Evolutionary conservation across 768 basidiomycete genomes (phyloP), one percentile per base, ranked within the genome.

Genomic region (Galerina marginata): DNA sequence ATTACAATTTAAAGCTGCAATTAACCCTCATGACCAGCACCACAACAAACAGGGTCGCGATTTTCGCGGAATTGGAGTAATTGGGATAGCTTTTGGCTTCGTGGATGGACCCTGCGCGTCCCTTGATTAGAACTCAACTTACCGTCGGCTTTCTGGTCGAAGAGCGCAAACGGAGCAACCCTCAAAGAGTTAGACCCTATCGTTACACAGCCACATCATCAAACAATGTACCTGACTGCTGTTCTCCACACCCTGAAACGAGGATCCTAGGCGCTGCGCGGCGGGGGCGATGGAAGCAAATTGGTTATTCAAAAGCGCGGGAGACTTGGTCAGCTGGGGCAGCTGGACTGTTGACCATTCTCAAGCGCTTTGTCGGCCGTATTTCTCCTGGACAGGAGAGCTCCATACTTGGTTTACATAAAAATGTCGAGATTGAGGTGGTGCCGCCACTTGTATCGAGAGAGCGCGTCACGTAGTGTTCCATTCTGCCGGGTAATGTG

Each of bases 121-220:
- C 46, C 38, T 54, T 58, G 37, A 40, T 45, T 37, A 11, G 23
- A 48, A 58, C 29, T 44, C 23, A 23, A 60, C 50, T 43, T 61
- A 61, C 65, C 65, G 65, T 66, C 65, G 65, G 65, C 65, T 63
- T 63, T 60, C 54, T 49, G 57, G 43, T 26, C 36, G 48, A 14
- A 33, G 36, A 23, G 40, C 9, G 29, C 20, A 15, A 56, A 54
- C 54, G 45, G 54, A 48, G 47, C 29, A 56, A 63, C 9, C 43
- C 16, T 5, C 23, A 33, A 20, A 2, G 16, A n/a, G 54, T 44
- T 56, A 56, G 54, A 67, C 63, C 63, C 66, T 64, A 51, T 53
- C 49, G 36, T 37, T 53, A 47, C 66, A 67, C 66, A 56, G 66
- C 66, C 66, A 67, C 66, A 14, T 38, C 52, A 58, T 58, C 52